Conservation (phyloP, 2,329 filamentous ascomycete genomes). For the Fusarium pininemorale region DNA sequence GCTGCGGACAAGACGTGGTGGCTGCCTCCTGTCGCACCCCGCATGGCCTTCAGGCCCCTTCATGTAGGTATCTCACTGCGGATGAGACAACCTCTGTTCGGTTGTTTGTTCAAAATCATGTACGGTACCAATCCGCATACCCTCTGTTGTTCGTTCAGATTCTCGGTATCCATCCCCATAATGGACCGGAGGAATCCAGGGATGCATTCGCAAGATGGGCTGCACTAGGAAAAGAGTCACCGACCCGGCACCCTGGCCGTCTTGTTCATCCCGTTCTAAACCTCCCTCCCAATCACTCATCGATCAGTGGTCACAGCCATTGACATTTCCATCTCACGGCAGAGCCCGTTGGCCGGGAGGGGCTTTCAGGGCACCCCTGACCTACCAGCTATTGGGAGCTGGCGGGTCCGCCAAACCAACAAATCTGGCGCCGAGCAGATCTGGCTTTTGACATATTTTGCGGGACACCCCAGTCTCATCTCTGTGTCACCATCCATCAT, state of each 20-base stretch:
- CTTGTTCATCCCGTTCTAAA: slow-evolving; percentile 1
- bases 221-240: slow-evolving; percentile 45
- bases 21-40: slow-evolving; percentile 31
- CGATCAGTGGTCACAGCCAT: slow-evolving; percentile 26
- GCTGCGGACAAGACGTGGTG: slow-evolving; percentile 22
- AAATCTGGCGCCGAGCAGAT: slow-evolving; percentile 43
- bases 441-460: slow-evolving; percentile 46
- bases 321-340: slow-evolving; percentile 33
- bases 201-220: slow-evolving; percentile 47
- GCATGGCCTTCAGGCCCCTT: slow-evolving; percentile 35
- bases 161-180: slow-evolving; percentile 24
- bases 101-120: slow-evolving; percentile 26
- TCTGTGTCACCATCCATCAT: slow-evolving; percentile 44
- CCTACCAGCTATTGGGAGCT: slow-evolving; percentile 28
- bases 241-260: slow-evolving; percentile 30
- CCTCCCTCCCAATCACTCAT: slow-evolving; percentile 30
- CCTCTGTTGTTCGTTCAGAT: slow-evolving; percentile 23
- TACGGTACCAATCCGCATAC: slow-evolving; percentile 35
- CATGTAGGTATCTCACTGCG: slow-evolving; percentile 34
- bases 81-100: slow-evolving; percentile 35
- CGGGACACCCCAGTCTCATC: slow-evolving; percentile 45
- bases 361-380: slow-evolving; percentile 39
- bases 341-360: slow-evolving; percentile 40
- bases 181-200: slow-evolving; percentile 27
- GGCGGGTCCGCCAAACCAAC: slow-evolving; percentile 31